Conservation (phyloP, 495 filamentous ascomycete species). For the Lepidopterella palustris region DNA sequence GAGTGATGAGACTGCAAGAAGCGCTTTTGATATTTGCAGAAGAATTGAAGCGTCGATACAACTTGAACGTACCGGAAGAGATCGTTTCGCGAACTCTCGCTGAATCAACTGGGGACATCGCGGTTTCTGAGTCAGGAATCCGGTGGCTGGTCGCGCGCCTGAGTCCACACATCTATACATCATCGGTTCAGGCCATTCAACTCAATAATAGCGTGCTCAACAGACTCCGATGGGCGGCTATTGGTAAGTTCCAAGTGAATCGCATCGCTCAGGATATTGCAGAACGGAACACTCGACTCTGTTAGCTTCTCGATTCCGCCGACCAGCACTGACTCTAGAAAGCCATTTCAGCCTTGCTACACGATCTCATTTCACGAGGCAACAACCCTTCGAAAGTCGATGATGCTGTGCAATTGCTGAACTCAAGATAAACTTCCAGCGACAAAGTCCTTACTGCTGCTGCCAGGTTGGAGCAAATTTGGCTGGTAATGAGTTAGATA, state of each 20-base stretch:
- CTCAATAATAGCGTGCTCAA: background rate
- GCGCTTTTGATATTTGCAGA: background rate
- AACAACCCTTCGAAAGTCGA: background rate
- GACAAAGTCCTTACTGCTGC: background rate
- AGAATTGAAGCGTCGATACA: background rate
- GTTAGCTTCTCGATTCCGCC: background rate
- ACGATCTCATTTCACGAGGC: background rate
- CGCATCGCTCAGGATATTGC: background rate
- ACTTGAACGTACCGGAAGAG: background rate
- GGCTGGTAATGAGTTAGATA: background rate
- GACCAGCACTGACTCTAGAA: background rate
- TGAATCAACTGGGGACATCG: background rate
- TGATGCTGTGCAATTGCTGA: background rate
- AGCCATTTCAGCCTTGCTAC: background rate
- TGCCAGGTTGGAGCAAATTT: background rate
- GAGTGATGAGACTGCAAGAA: background rate
- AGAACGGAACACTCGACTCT: background rate
- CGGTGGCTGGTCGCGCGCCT: background rate
- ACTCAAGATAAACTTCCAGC: background rate
- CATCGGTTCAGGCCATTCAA: background rate
- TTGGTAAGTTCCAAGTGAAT: background rate
- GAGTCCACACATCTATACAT: background rate
- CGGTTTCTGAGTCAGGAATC: background rate
- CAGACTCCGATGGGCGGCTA: background rate
- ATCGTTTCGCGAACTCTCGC: background rate